A percentile compares a stretch with the other conserved stretches of the same genome.
Conservation (phyloP, 2,329 filamentous ascomycete species). For the Biscogniauxia marginata region DNA sequence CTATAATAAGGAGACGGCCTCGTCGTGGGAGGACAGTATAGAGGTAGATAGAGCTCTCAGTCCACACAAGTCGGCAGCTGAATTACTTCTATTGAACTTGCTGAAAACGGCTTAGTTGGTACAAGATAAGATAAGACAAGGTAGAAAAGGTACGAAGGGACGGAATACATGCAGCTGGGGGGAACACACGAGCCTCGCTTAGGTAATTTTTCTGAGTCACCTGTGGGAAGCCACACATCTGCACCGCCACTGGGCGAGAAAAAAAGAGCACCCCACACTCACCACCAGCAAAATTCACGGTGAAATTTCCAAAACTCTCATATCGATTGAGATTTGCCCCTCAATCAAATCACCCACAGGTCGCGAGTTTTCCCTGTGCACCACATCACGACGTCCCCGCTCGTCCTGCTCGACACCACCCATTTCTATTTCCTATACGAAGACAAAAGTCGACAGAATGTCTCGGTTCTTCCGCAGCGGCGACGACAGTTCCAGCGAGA, state of each 20-base stretch:
- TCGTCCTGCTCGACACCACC: background rate
- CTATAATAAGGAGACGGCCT: too few relatives aligned
- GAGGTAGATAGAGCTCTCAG: too few relatives aligned
- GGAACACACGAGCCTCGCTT: too few relatives aligned
- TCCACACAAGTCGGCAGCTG: too few relatives aligned
- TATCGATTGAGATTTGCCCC: constrained; percentile 26
- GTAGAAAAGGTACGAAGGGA: too few relatives aligned
- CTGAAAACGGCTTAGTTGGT: background rate
- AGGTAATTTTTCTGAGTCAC: background rate
- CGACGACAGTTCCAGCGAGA: constrained; percentile 91
- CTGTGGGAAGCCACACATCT: background rate
- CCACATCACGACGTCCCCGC: background rate
- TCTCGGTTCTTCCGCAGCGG: constrained; percentile 97
- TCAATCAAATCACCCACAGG: constrained; percentile 15
- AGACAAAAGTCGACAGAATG: constrained; percentile 46
- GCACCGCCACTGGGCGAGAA: background rate
- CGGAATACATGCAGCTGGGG: too few relatives aligned
- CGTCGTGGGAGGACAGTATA: too few relatives aligned
- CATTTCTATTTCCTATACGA: too few relatives aligned
- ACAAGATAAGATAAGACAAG: too few relatives aligned
- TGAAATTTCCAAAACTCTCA: constrained; percentile 30
- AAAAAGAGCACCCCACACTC: constrained; percentile 26
- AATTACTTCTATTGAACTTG: background rate
- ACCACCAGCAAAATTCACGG: constrained; percentile 29
- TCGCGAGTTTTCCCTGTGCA: constrained; percentile 1